Evolutionary conservation across 163 green algal genomes (phyloP).

Genomic region (Dunaliella salina): DNA sequence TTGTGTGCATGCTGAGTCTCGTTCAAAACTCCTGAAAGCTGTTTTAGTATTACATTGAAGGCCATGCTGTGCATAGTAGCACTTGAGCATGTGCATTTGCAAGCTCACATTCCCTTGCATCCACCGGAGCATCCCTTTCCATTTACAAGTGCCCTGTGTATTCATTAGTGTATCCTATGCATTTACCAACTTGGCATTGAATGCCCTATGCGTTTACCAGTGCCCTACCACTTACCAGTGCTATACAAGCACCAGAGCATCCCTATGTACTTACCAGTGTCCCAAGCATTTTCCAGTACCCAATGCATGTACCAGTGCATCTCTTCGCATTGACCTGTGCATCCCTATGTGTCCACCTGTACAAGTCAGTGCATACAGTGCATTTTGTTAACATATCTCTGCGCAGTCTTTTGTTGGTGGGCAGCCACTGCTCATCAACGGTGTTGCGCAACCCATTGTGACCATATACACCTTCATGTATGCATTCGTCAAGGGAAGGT

Average conservation of each 20-base stretch:
- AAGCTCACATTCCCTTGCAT: too few relatives aligned
- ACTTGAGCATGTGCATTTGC: too few relatives aligned
- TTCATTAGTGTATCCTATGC: too few relatives aligned
- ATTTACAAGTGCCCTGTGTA: too few relatives aligned
- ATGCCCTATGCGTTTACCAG: too few relatives aligned
- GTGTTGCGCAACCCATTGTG: constrained; percentile 84
- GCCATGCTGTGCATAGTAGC: too few relatives aligned
- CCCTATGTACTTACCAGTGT: neutral
- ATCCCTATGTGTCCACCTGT: neutral
- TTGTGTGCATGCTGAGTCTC: too few relatives aligned
- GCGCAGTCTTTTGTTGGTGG: constrained; percentile 72
- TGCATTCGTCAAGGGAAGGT: neutral
- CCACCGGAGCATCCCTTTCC: too few relatives aligned
- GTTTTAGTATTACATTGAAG: too few relatives aligned
- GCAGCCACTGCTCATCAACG: constrained; percentile 86
- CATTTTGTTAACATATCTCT: neutral
- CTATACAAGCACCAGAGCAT: too few relatives aligned
- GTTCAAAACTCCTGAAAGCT: too few relatives aligned
- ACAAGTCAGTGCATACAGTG: neutral
- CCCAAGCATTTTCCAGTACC: neutral
- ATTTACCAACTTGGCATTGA: too few relatives aligned
- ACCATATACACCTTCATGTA: constrained; percentile 82
- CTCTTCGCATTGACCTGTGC: neutral
- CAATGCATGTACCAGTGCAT: neutral
- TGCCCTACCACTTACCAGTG: neutral